A percentile compares a stretch with the other conserved stretches of the same genome.
Conservation (phyloP, 495 filamentous ascomycete genomes). For the Aspergillus indologenus region DNA sequence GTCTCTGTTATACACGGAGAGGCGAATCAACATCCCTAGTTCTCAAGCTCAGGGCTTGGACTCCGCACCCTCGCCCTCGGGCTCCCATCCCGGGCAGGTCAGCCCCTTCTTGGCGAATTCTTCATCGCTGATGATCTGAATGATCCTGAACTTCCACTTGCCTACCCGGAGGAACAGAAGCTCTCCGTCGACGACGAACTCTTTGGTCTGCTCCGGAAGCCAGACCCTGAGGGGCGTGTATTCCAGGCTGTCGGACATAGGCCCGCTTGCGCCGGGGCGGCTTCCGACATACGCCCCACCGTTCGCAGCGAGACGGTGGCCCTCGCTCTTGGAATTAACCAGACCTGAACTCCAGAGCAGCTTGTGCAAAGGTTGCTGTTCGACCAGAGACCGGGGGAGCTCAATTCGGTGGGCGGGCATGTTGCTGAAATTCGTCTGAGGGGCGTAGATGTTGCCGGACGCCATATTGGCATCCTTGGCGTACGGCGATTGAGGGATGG, state of each 20-base stretch:
- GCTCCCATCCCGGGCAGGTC: conserved; percentile 44
- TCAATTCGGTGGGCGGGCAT: conserved; percentile 51
- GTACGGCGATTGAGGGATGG: conserved; percentile 21
- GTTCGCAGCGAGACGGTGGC: conserved; percentile 57
- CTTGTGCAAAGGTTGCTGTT: conserved; percentile 57
- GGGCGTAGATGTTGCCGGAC: conserved; percentile 41
- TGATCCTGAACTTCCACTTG: conserved; percentile 75
- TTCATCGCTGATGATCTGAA: conserved; percentile 69
- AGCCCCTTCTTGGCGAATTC: conserved; percentile 52
- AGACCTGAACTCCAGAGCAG: conserved; percentile 68
- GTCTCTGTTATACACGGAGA: conserved; percentile 8
- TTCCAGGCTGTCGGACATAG: conserved; percentile 56
- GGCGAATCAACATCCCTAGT: no score
- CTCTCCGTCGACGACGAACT: conserved; percentile 61
- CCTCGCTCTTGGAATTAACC: conserved; percentile 60
- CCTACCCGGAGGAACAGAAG: conserved; percentile 69
- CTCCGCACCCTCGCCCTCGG: conserved; percentile 5
- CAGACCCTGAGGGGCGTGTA: conserved; percentile 62
- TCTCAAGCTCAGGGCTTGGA: no score
- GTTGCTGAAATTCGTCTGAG: conserved; percentile 46
- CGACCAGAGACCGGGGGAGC: conserved; percentile 64
- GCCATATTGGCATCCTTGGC: conserved; percentile 31
- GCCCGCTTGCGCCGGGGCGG: conserved; percentile 47
- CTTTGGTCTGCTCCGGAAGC: conserved; percentile 52
- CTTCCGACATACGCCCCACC: conserved; percentile 66